Evolutionary conservation across 257 asterid species (phyloP).

Genomic region (Solanum sejunctum): DNA sequence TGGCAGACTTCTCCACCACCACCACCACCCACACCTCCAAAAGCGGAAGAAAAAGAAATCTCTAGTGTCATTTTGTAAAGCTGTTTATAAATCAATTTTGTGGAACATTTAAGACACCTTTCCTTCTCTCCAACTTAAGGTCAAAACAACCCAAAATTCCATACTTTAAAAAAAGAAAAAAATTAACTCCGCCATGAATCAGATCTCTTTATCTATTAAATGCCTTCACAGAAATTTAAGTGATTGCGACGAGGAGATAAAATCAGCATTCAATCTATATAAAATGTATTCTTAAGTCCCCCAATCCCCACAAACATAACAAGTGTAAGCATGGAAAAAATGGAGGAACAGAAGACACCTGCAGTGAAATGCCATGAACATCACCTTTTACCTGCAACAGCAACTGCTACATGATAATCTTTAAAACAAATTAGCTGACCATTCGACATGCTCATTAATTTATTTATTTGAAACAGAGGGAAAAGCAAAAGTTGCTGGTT

Average conservation of each 20-base stretch:
- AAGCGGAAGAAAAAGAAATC: neutral
- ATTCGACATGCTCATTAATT: neutral
- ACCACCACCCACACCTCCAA: too few species aligned
- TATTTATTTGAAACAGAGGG: neutral
- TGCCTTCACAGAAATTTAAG: neutral
- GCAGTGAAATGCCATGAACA: conserved; percentile 20
- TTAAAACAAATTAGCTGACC: conserved; percentile 19
- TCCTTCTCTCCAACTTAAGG: neutral
- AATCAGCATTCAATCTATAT: neutral
- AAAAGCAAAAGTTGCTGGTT: conserved; percentile 4
- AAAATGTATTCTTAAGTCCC: neutral
- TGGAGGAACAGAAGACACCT: conserved; percentile 8
- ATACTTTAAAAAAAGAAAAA: neutral
- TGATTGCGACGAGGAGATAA: neutral
- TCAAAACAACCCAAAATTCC: neutral
- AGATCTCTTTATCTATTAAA: neutral
- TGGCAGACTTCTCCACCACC: neutral
- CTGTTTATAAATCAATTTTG: neutral
- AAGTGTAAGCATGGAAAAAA: neutral
- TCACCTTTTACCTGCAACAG: conserved; percentile 31
- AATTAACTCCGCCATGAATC: neutral
- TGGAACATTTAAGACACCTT: neutral
- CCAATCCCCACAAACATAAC: neutral
- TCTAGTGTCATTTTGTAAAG: neutral
- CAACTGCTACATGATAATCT: conserved; percentile 19